Base-by-base conservation (phyloP, 805 yeast genomes). In the Henningerozyma blattae region DNA sequence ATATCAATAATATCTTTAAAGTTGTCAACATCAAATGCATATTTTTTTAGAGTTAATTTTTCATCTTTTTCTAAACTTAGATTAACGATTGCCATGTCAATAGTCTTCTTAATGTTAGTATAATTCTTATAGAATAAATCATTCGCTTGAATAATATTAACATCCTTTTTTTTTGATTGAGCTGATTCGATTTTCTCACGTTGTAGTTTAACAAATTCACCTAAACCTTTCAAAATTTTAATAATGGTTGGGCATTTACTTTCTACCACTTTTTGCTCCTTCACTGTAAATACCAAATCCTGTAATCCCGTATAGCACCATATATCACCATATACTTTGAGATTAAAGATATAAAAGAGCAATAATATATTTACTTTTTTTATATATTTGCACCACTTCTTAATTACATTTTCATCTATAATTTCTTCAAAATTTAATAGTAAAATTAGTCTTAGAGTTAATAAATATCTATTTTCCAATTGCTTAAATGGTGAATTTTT, bases 231-330 rank as follows among this genome's bases (percentile, higher is more conserved):
- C n/a, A n/a, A n/a, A n/a, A n/a, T n/a, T n/a, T n/a, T n/a, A n/a
- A n/a, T n/a, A n/a, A n/a, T n/a, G n/a, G n/a, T n/a, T n/a, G n/a
- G n/a, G n/a, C n/a, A n/a, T n/a, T n/a, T n/a, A n/a, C n/a, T n/a
- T n/a, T n/a, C n/a, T n/a, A n/a, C n/a, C n/a, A n/a, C n/a, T n/a
- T n/a, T n/a, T n/a, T 10, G 5, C 5, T 24, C 14, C 27, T 24
- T 24, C 6, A 24, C 6, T 25, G 46, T 47, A 5, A 37, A 27
- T 2, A 50, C 31, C 10, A 48, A 40, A 10, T 36, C 38, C 10
- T 40, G 27, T 15, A 57, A 40, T 1, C 61, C 61, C 28, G 49
- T 44, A 32, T 37, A 46, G 13, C 46, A 36, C 58, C 59, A 55
- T 3, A 53, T 28, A 16, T 51, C 53, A 1, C 59, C 60, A 35